Evolutionary conservation across 176 grass and related monocot genomes (phyloP).

Genomic region (Pharus latifolius): DNA sequence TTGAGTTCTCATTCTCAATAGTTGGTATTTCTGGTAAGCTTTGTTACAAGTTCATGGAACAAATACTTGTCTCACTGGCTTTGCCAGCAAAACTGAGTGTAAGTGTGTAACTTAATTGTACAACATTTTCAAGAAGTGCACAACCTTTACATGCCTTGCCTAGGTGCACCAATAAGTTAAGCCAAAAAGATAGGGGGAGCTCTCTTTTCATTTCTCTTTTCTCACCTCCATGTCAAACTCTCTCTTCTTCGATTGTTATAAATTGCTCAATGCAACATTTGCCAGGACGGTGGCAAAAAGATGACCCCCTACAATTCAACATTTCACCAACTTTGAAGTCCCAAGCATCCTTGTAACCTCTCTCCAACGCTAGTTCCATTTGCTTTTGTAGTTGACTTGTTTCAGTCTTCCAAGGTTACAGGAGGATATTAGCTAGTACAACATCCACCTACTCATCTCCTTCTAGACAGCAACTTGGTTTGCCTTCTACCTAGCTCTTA

Average conservation of each 20-base stretch:
- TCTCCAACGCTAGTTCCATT: slow-evolving; percentile 1
- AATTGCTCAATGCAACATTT: background rate
- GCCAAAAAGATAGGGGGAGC: background rate
- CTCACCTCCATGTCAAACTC: too few species aligned
- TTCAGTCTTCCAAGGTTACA: background rate
- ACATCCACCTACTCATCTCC: slow-evolving; percentile 18
- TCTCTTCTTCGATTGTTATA: background rate
- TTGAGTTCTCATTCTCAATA: too few species aligned
- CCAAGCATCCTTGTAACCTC: slow-evolving; percentile 13
- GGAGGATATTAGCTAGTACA: slow-evolving; percentile 21
- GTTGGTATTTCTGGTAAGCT: too few species aligned
- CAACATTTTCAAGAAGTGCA: slow-evolving; percentile 23
- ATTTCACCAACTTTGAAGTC: slow-evolving; percentile 15
- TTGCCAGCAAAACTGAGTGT: too few species aligned
- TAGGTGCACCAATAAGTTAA: background rate
- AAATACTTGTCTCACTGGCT: too few species aligned
- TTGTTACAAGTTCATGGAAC: too few species aligned
- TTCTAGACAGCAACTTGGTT: slow-evolving; percentile 2
- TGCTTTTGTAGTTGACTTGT: slow-evolving; percentile 55
- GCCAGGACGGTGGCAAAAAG: slow-evolving; percentile 44
- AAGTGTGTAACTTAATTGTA: too few species aligned
- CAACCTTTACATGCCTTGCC: slow-evolving; percentile 20
- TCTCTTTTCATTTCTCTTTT: background rate
- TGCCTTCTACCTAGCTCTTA: slow-evolving; percentile 14
- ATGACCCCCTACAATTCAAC: slow-evolving; percentile 18